These are phyloP conservation scores for Exidia glandulosa DNA, from an alignment of 768 basidiomycete genomes.

Conservation along the genomic window DNA sequence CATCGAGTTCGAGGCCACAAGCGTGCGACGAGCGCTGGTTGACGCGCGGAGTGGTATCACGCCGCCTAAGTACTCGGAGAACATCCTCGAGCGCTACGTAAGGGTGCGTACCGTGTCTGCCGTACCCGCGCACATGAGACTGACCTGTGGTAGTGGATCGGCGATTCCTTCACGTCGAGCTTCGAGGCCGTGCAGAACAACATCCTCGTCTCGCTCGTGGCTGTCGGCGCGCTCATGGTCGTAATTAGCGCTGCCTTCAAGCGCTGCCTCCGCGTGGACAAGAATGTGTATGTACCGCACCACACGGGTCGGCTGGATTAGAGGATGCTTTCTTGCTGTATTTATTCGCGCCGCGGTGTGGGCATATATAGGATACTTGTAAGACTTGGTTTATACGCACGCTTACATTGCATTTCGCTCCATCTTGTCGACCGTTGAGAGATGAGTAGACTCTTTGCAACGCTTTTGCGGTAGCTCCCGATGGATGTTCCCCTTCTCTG, in stretches of 20 bases:
- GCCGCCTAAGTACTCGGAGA: slow-evolving; percentile 54
- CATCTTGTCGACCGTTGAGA: no score
- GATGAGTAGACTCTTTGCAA: no score
- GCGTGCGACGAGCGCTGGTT: slow-evolving; percentile 62
- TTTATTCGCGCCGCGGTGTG: no score
- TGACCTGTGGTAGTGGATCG: no score
- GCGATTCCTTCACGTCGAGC: neutral
- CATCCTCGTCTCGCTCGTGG: neutral
- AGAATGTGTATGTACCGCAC: neutral
- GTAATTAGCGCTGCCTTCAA: neutral
- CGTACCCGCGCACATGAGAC: no score
- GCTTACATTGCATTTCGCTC: no score
- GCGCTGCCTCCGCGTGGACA: neutral
- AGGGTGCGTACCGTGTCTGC: no score
- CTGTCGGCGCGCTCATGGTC: neutral
- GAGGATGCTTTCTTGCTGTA: no score
- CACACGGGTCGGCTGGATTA: neutral
- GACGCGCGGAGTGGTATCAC: slow-evolving; percentile 44
- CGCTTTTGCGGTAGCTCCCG: no score
- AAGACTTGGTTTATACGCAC: no score
- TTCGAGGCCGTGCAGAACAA: neutral
- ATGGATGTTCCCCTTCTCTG: no score
- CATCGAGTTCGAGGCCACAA: slow-evolving; percentile 43
- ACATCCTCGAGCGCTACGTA: slow-evolving; percentile 43
- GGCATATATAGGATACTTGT: no score